A percentile compares a stretch with the other conserved stretches of the same genome.
Evolutionary conservation across 2,329 filamentous ascomycete genomes (phyloP).

Genomic region (Berkeleyomyces rouxiae): DNA sequence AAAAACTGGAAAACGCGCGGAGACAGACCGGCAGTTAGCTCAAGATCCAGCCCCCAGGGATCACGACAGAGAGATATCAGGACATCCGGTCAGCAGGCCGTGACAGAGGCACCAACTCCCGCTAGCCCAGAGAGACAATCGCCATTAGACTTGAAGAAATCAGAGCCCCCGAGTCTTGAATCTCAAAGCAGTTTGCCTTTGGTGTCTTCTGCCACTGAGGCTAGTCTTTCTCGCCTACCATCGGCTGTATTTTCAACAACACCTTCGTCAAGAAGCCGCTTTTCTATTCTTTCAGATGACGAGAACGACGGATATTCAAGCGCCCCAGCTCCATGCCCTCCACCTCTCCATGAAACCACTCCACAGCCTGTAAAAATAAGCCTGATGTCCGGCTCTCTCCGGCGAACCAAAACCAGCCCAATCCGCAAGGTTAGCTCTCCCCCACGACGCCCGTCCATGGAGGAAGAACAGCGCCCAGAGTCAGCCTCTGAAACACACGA

Average conservation of each 20-base stretch:
- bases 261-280: neutral
- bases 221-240: neutral
- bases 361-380: too few species aligned
- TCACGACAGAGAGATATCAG: neutral
- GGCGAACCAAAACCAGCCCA: neutral
- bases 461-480: neutral
- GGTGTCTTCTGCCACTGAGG: neutral
- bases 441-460: neutral
- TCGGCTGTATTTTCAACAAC: neutral
- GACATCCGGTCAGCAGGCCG: too few species aligned
- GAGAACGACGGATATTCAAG: constrained; percentile 37
- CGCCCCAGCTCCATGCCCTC: constrained; percentile 24
- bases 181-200: neutral
- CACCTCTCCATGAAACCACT: neutral
- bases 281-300: neutral
- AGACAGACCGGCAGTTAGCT: neutral
- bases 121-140: neutral
- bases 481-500: neutral
- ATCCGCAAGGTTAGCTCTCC: neutral
- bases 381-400: neutral
- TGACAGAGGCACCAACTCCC: too few species aligned
- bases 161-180: neutral
- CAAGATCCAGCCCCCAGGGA: neutral
- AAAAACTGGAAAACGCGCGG: neutral
- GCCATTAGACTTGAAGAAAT: neutral